A percentile compares a stretch with the other conserved stretches of the same genome.
phyloP scores from a whole-genome alignment of 1,139 yeast genomes.

The Suhomyces ambrosiae region DNA sequence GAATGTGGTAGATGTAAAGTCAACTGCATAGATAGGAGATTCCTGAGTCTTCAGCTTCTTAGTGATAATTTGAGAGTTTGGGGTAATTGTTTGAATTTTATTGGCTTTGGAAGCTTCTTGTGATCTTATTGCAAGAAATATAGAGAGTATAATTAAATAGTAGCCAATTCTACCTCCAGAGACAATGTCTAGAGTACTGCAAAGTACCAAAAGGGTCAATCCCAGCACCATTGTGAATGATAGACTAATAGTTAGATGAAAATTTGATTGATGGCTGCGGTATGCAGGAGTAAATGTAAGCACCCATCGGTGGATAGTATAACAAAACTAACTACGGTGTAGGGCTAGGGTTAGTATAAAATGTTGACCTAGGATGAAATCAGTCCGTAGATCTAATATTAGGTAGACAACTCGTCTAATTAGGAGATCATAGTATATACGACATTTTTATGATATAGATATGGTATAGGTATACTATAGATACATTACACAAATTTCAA shows the following conservation, averaged over 20 bases:
- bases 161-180: conserved; percentile 9
- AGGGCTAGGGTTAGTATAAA: too few relatives aligned
- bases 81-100: background rate
- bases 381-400: too few relatives aligned
- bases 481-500: too few relatives aligned
- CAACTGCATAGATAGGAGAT: conserved; percentile 47
- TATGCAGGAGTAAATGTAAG: conserved; percentile 9
- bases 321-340: too few relatives aligned
- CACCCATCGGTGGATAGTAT: background rate
- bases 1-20: conserved; percentile 43
- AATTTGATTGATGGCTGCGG: conserved; percentile 5
- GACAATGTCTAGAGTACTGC: conserved; percentile 7
- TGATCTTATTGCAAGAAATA: conserved; percentile 2
- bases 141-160: conserved; percentile 3
- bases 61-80: conserved; percentile 1
- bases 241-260: conserved; percentile 1
- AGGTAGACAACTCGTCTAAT: too few relatives aligned
- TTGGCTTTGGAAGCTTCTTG: background rate
- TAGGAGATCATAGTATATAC: too few relatives aligned
- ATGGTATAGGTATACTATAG: too few relatives aligned
- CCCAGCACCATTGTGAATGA: conserved; percentile 5
- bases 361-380: too few relatives aligned
- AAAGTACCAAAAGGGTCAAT: conserved; percentile 7
- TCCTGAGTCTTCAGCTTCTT: conserved; percentile 12
- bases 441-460: too few relatives aligned